These are phyloP conservation scores for Stentor roeselii DNA, from an alignment of 73 alveolate species.

Conservation along the genomic window DNA sequence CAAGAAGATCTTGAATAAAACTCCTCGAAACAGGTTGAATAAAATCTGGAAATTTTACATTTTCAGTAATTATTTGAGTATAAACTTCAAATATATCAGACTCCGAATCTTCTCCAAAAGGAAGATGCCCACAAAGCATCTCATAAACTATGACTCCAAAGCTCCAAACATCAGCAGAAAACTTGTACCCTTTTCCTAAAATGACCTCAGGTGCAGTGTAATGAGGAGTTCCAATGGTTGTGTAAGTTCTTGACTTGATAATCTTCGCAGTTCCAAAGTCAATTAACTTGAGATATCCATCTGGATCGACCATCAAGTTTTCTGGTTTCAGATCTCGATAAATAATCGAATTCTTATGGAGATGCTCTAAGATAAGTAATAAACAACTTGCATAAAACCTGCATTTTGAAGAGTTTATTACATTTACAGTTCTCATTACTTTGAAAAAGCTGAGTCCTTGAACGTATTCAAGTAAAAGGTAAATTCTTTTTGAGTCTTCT, in stretches of 20 bases:
- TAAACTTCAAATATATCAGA: too few species aligned
- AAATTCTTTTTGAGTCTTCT: conserved; percentile 6
- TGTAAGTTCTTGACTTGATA: conserved; percentile 19
- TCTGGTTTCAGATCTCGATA: conserved; percentile 18
- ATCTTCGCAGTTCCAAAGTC: conserved; percentile 29
- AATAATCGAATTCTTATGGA: neutral
- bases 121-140: conserved; percentile 14
- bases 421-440: neutral
- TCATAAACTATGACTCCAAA: conserved; percentile 29
- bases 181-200: conserved; percentile 5
- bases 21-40: too few species aligned
- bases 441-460: neutral
- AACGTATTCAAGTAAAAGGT: neutral
- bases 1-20: too few species aligned
- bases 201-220: conserved; percentile 28
- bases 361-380: conserved; percentile 18
- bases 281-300: neutral
- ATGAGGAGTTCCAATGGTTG: conserved; percentile 31
- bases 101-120: neutral
- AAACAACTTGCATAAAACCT: conserved; percentile 9
- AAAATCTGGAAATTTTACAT: too few species aligned
- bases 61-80: too few species aligned
- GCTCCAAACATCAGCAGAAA: conserved; percentile 20
- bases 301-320: neutral
- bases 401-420: neutral